Evolutionary conservation across 306 rosid species (phyloP).

Genomic region (Herpetospermum pedunculosum): DNA sequence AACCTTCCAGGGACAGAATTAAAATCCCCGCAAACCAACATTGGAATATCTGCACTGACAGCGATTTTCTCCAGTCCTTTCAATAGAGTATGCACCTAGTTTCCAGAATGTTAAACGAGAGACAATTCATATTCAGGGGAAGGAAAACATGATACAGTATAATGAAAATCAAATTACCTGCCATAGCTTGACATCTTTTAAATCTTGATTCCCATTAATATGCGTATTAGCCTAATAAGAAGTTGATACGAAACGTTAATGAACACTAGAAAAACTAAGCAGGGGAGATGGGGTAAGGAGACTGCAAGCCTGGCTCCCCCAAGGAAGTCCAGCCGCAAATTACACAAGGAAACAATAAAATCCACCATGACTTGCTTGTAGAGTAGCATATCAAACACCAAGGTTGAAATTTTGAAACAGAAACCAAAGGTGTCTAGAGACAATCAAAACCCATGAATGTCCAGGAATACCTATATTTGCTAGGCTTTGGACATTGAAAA

Average conservation of each 20-base stretch:
- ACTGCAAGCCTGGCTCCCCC: background rate
- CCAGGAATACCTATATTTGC: background rate
- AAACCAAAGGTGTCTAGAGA: background rate
- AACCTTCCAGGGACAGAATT: conserved; percentile 95
- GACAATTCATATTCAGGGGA: conserved; percentile 5
- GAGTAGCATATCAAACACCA: background rate
- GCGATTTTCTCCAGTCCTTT: conserved; percentile 97
- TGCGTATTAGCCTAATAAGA: conserved; percentile 82
- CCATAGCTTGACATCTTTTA: conserved; percentile 95
- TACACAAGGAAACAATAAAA: background rate
- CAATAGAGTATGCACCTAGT: conserved; percentile 84
- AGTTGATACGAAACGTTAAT: background rate
- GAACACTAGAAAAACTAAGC: background rate
- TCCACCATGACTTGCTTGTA: background rate
- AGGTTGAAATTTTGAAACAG: background rate
- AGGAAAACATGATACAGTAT: background rate
- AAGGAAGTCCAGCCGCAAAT: background rate
- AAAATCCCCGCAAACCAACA: conserved; percentile 97
- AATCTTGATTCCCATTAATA: conserved; percentile 68
- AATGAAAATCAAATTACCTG: conserved; percentile 45
- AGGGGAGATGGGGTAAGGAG: background rate
- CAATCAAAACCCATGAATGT: background rate
- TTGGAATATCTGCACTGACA: conserved; percentile 93
- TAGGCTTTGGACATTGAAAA: background rate
- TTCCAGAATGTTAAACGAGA: conserved; percentile 10